These are phyloP conservation scores for Sungouiozyma intestinalis DNA, from an alignment of 805 yeast genomes.

Conservation along the genomic window DNA sequence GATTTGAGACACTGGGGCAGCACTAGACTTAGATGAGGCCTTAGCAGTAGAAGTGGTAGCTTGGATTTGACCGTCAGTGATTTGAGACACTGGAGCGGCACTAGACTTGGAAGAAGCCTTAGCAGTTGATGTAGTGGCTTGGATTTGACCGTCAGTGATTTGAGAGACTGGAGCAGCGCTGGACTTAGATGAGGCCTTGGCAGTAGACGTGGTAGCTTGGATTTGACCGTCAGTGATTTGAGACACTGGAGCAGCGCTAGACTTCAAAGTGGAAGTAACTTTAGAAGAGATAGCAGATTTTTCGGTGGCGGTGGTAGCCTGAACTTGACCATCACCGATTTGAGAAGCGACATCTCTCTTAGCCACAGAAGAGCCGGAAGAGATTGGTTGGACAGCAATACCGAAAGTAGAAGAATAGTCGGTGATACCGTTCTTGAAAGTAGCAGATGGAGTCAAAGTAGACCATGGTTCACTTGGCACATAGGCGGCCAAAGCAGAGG, in stretches of 20 bases:
- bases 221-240: conserved; percentile 34
- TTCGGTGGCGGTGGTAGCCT: conserved; percentile 24
- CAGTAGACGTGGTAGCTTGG: conserved; percentile 23
- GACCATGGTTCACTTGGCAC: conserved; percentile 31
- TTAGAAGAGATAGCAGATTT: conserved; percentile 14
- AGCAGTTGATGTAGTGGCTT: conserved; percentile 31
- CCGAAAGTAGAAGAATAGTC: conserved; percentile 31
- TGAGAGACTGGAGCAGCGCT: conserved; percentile 33
- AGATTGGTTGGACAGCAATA: conserved; percentile 33
- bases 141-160: conserved; percentile 44
- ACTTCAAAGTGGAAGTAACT: conserved; percentile 29
- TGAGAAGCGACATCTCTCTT: conserved; percentile 33
- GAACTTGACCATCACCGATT: conserved; percentile 40
- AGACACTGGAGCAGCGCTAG: conserved; percentile 28
- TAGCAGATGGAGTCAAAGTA: conserved; percentile 32
- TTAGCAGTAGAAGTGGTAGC: conserved; percentile 27
- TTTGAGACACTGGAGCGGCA: conserved; percentile 29
- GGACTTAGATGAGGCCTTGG: conserved; percentile 18
- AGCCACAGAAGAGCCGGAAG: conserved; percentile 29
- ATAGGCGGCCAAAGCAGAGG: conserved; percentile 17
- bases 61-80: conserved; percentile 36
- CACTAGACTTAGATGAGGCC: conserved; percentile 30
- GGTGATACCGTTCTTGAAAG: conserved; percentile 30
- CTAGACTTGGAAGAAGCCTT: conserved; percentile 29
- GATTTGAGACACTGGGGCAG: conserved; percentile 36